Conservation (phyloP, 768 basidiomycete genomes). For the Termitomyces sp. region DNA sequence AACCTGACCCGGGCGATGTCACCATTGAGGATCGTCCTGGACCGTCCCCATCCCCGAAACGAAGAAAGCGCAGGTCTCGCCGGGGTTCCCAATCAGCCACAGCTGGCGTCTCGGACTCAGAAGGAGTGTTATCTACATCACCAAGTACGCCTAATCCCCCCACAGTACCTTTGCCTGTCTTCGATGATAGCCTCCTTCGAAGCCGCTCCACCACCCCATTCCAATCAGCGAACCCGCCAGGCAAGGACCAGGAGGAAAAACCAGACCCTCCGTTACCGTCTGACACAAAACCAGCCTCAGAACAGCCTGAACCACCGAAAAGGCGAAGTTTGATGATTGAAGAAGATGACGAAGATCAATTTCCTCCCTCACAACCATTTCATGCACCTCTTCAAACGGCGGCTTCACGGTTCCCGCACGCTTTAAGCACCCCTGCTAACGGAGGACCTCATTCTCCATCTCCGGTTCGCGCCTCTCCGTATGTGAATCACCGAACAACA, state of each 20-base stretch:
- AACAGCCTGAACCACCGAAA: slow-evolving; percentile 38
- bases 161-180: slow-evolving; percentile 45
- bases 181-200: slow-evolving; percentile 33
- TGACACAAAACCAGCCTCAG: slow-evolving; percentile 23
- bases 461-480: slow-evolving; percentile 47
- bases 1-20: slow-evolving; percentile 59
- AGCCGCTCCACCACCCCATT: slow-evolving; percentile 41
- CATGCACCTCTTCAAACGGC: slow-evolving; percentile 37
- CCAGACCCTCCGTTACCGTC: slow-evolving; percentile 18
- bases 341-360: slow-evolving; percentile 62
- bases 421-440: slow-evolving; percentile 52
- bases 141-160: slow-evolving; percentile 60
- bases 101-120: slow-evolving; percentile 50
- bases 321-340: slow-evolving; percentile 67
- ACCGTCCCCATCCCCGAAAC: slow-evolving; percentile 48
- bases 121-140: slow-evolving; percentile 40
- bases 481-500: slow-evolving; percentile 40
- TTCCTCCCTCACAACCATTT: slow-evolving; percentile 37
- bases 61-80: slow-evolving; percentile 55
- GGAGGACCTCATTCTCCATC: slow-evolving; percentile 37
- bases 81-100: slow-evolving; percentile 41
- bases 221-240: slow-evolving; percentile 30
- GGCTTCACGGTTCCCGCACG: slow-evolving; percentile 39
- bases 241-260: slow-evolving; percentile 26
- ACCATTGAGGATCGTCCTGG: slow-evolving; percentile 55